A percentile compares a stretch with the other conserved stretches of the same genome.
Conservation (phyloP, 345 rosid species). For the Chamaenerion angustifolium region DNA sequence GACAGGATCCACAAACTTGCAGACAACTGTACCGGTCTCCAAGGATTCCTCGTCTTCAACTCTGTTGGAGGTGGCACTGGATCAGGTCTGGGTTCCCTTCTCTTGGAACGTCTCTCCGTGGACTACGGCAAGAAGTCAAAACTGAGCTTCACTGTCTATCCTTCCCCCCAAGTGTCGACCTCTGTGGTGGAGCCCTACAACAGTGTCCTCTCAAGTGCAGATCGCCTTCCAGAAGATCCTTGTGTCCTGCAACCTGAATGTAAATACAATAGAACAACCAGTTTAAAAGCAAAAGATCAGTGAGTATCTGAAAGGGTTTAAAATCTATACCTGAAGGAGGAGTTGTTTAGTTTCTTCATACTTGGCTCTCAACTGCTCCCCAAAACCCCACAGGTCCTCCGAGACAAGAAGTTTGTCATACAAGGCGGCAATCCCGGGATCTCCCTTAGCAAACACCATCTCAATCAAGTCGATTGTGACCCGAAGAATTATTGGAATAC, state of each 20-base stretch:
- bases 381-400: constrained; percentile 60
- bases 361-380: constrained; percentile 50
- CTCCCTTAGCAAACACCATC: constrained; percentile 99
- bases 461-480: constrained; percentile 92
- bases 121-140: too few species aligned
- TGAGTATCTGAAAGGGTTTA: too few species aligned
- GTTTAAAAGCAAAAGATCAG: too few species aligned
- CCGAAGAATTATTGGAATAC: constrained; percentile 85
- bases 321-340: constrained; percentile 61
- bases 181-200: too few species aligned
- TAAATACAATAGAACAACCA: neutral
- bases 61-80: too few species aligned
- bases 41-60: too few species aligned
- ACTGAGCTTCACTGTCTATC: too few species aligned
- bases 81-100: too few species aligned
- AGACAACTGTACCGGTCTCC: too few species aligned
- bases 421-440: constrained; percentile 81
- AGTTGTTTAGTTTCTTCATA: constrained; percentile 77
- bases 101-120: too few species aligned
- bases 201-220: constrained; percentile 91
- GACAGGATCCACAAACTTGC: too few species aligned
- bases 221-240: constrained; percentile 90
- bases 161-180: too few species aligned
- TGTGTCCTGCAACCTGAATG: constrained; percentile 96
- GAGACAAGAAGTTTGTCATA: constrained; percentile 86